Percentiles rank a stretch among this genome's conserved stretches.
phyloP scores from a whole-genome alignment of 2,329 filamentous ascomycete genomes.

The Apiospora aurea region DNA sequence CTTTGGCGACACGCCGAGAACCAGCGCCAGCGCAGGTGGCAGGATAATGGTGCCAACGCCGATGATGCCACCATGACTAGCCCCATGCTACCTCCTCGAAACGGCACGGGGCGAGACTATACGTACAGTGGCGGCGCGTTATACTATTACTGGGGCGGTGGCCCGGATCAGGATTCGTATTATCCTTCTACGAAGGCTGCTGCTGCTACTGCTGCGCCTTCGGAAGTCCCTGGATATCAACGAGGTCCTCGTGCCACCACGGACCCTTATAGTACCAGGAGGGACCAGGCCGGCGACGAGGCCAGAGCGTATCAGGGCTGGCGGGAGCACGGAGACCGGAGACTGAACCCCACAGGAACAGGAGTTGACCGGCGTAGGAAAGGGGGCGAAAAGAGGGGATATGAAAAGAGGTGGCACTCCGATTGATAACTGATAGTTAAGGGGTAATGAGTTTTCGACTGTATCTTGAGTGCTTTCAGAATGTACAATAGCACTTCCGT shows the following conservation, averaged over 20 bases:
- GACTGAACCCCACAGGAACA: not conserved
- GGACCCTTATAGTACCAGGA: not conserved
- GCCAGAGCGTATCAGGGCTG: not conserved
- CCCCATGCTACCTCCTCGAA: not conserved
- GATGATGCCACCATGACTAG: not conserved
- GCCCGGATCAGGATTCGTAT: not conserved
- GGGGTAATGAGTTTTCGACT: not conserved
- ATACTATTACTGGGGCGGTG: conserved; percentile 3
- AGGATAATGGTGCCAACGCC: not conserved
- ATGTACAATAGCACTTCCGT: not conserved
- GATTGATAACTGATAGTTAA: not conserved
- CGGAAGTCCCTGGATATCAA: not conserved
- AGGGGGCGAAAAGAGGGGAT: not conserved
- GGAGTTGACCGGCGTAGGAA: not conserved
- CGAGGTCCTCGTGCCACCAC: not conserved
- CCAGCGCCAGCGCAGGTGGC: not conserved
- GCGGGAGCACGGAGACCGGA: not conserved
- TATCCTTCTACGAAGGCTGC: not conserved
- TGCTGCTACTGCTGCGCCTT: not conserved
- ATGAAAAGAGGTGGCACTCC: not conserved
- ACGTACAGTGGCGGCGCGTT: not conserved
- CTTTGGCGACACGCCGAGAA: conserved; percentile 23
- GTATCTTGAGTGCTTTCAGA: not conserved
- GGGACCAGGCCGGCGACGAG: too few relatives aligned
- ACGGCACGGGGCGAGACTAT: not conserved